phyloP scores from a whole-genome alignment of 768 basidiomycete species.

The Mycena epipterygia region DNA sequence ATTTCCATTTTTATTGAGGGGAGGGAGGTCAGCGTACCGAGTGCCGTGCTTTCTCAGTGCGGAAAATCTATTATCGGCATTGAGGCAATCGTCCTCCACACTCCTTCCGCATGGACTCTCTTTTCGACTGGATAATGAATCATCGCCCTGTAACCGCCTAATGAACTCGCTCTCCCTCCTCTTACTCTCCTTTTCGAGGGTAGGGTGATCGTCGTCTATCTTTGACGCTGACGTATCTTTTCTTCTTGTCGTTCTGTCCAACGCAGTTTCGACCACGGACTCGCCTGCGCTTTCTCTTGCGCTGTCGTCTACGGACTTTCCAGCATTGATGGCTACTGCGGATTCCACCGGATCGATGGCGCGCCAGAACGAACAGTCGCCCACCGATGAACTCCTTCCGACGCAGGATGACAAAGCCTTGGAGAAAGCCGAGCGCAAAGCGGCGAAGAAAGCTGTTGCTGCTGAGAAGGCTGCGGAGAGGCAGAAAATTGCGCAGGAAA shows the following conservation, averaged over 20 bases:
- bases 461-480: slow-evolving; percentile 74
- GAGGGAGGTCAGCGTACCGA: slow-evolving; percentile 93
- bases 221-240: slow-evolving; percentile 66
- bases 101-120: slow-evolving; percentile 54
- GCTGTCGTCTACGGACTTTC: slow-evolving; percentile 82
- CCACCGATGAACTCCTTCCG: slow-evolving; percentile 47
- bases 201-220: slow-evolving; percentile 63
- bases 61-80: slow-evolving; percentile 82
- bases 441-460: slow-evolving; percentile 74
- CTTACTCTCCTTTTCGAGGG: slow-evolving; percentile 49
- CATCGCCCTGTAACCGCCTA: slow-evolving; percentile 45
- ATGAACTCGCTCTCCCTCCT: slow-evolving; percentile 59
- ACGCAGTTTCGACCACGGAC: slow-evolving; percentile 57
- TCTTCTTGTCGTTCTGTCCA: slow-evolving; percentile 52
- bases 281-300: slow-evolving; percentile 65
- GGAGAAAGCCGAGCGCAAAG: slow-evolving; percentile 73
- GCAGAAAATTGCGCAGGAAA: slow-evolving; percentile 69
- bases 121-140: slow-evolving; percentile 53
- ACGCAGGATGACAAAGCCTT: slow-evolving; percentile 56
- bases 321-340: slow-evolving; percentile 65
- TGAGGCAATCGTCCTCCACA: slow-evolving; percentile 63
- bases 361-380: slow-evolving; percentile 46
- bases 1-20: slow-evolving; percentile 67
- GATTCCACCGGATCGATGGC: slow-evolving; percentile 45
- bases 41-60: slow-evolving; percentile 91